Evolutionary conservation across 1,139 yeast genomes (phyloP), one percentile per base, ranked within the genome.

Genomic region (Protomyces gravidus): DNA sequence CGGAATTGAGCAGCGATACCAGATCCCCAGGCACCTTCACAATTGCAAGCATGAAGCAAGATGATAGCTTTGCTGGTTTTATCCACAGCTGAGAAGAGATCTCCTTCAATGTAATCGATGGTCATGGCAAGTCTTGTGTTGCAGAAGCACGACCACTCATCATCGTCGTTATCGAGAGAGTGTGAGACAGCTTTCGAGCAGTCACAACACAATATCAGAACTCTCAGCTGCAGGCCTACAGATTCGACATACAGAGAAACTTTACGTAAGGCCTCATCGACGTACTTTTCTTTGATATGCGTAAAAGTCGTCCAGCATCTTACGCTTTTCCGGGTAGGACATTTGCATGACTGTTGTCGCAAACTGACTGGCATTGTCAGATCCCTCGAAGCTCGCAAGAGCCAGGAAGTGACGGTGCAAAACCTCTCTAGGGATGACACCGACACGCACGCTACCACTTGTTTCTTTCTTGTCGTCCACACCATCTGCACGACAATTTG

Each of bases 331-430:
- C 13, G 36, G 26, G 17, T 32, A 42, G 9, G 50, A 32, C 27
- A 62, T 17, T 19, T 42, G 33, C 48, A 53, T 60, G 25, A 57
- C 59, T 3, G 40, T 32, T 21, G 62, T 26, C 9, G 59, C 64
- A 49, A 63, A 63, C 9, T 53, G 61, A 5, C 28, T 45, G 15
- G 61, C 25, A 15, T 55, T 45, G 7, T 48, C 23, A 36, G 27
- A 60, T 3, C 61, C 60, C 17, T 46, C 36, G 5, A 21, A 46
- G 17, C 32, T 25, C 5, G 63, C 62, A 47, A 62, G 61, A n/a
- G 56, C 45, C 19, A 48, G 55, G 32, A 62, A 59, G 45, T 61
- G 62, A 7, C 58, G 26, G 6, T 40, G 19, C 9, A 51, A 30
- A 11, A 57, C 60, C 13, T 45, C 59, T 6, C 5, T 6, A 5